Evolutionary conservation across 768 basidiomycete genomes (phyloP).

Genomic region (Boletus rufocinnamomeus): DNA sequence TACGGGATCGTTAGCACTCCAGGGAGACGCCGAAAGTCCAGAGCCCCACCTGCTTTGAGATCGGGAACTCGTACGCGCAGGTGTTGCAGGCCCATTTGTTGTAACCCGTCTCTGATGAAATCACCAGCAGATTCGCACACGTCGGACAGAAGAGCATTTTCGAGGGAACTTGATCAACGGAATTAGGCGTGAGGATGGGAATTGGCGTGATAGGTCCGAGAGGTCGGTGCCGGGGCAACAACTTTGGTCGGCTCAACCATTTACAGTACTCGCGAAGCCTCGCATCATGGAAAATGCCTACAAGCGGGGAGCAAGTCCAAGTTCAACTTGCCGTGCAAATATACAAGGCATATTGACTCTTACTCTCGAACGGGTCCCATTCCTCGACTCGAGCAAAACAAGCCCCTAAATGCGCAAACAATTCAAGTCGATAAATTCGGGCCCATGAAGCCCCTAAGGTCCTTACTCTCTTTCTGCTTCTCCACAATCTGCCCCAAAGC

Average conservation of each 20-base stretch:
- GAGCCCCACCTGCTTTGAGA: conserved; percentile 25
- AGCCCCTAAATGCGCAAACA: background rate
- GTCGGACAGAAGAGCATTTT: conserved; percentile 94
- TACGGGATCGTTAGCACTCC: conserved; percentile 30
- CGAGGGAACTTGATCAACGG: background rate
- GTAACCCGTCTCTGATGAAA: conserved; percentile 74
- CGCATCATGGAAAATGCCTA: background rate
- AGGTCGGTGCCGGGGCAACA: background rate
- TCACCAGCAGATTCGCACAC: conserved; percentile 84
- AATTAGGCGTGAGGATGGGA: no score
- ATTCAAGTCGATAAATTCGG: background rate
- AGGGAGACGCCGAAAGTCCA: background rate
- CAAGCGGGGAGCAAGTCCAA: background rate
- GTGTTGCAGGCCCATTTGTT: conserved; percentile 96
- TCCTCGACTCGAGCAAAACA: background rate
- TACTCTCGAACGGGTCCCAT: background rate
- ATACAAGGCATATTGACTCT: background rate
- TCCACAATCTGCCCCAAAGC: background rate
- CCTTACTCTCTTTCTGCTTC: background rate
- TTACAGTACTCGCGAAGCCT: background rate
- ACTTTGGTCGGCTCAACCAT: background rate
- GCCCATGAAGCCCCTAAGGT: background rate
- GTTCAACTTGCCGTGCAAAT: background rate
- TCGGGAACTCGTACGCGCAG: conserved; percentile 87
- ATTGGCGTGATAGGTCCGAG: background rate